Conservation (phyloP, 805 yeast species). For the Phaffomyces thermotolerans region DNA sequence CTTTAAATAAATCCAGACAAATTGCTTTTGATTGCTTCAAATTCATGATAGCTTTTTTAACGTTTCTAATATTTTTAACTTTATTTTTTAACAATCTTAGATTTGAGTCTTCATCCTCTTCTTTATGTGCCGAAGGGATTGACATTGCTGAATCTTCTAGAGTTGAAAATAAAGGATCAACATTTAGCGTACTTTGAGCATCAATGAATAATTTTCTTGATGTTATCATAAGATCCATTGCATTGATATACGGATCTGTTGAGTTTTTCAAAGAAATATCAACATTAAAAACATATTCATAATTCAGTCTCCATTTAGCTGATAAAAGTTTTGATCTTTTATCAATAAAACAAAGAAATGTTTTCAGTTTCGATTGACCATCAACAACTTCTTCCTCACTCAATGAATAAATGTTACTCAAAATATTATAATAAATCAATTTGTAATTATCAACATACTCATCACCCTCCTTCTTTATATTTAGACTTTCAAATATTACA, state of each 20-base stretch:
- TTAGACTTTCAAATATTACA: constrained; percentile 9
- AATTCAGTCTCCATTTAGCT: constrained; percentile 15
- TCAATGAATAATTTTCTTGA: constrained; percentile 24
- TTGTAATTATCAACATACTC: constrained; percentile 17
- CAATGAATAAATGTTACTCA: constrained; percentile 12
- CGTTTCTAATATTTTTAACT: constrained; percentile 16
- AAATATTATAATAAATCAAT: constrained; percentile 17
- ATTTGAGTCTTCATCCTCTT: not conserved
- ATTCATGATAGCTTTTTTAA: constrained; percentile 17
- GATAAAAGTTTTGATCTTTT: constrained; percentile 15
- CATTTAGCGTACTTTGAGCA: constrained; percentile 26
- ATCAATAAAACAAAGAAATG: constrained; percentile 15
- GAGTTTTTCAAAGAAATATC: constrained; percentile 13
- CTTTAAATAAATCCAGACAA: constrained; percentile 12
- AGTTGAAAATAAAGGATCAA: constrained; percentile 43
- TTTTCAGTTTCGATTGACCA: constrained; percentile 11
- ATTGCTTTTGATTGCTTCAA: constrained; percentile 19
- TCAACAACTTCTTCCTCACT: not conserved
- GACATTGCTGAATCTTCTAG: constrained; percentile 45
- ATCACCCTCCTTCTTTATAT: constrained; percentile 4
- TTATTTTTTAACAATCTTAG: constrained; percentile 8
- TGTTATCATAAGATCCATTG: constrained; percentile 25
- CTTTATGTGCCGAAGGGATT: constrained; percentile 29
- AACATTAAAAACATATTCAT: constrained; percentile 17
- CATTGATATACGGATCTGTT: constrained; percentile 15